phyloP scores from a whole-genome alignment of 2,329 filamentous ascomycete genomes.

The Calycina marina region DNA sequence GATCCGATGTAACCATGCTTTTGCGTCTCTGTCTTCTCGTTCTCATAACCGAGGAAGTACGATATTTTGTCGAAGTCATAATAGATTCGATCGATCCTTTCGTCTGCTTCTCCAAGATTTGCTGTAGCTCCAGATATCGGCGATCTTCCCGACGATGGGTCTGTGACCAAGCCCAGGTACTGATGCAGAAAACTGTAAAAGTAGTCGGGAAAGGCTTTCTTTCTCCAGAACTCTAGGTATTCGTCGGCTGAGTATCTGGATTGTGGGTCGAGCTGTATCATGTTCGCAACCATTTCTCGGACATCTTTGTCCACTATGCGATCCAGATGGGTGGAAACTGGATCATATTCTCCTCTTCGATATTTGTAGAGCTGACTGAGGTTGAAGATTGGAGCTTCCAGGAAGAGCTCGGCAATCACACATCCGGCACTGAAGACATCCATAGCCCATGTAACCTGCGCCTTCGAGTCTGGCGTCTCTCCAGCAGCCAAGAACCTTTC shows the following conservation, averaged over 20 bases:
- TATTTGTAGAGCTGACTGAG: constrained; percentile 93
- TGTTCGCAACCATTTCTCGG: constrained; percentile 78
- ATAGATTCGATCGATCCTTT: constrained; percentile 84
- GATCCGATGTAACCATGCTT: constrained; percentile 31
- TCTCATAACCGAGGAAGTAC: constrained; percentile 71
- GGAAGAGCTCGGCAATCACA: constrained; percentile 89
- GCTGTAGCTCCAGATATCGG: constrained; percentile 51
- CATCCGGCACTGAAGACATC: constrained; percentile 96
- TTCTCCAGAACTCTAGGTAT: constrained; percentile 82
- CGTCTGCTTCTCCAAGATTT: constrained; percentile 77
- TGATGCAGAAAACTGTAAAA: constrained; percentile 97
- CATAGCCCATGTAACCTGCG: constrained; percentile 81
- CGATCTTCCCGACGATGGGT: constrained; percentile 67
- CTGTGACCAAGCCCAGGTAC: constrained; percentile 92
- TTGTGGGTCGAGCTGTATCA: constrained; percentile 91
- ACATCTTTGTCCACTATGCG: constrained; percentile 82
- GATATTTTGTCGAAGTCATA: constrained; percentile 97
- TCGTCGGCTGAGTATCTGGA: constrained; percentile 87
- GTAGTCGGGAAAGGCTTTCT: constrained; percentile 86
- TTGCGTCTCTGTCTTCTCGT: constrained; percentile 23
- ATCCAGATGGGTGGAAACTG: constrained; percentile 62
- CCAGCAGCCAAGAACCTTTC: constrained; percentile 73
- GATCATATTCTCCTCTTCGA: constrained; percentile 82
- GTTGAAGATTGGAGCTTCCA: constrained; percentile 95
- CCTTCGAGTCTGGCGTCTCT: constrained; percentile 46